phyloP scores from a whole-genome alignment of 345 rosid genomes.

The Luvunga scandens region DNA sequence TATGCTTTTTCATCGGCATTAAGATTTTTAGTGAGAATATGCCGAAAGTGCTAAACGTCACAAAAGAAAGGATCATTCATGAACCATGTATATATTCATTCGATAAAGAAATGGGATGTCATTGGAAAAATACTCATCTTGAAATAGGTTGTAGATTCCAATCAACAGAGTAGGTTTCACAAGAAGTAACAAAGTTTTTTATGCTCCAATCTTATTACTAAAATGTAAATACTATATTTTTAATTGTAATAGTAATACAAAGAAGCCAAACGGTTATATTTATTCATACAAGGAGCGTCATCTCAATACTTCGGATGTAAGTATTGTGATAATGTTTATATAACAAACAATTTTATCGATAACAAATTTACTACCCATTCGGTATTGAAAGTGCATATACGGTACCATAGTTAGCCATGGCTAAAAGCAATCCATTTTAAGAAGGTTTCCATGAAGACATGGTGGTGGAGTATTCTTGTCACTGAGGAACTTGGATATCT shows the following conservation, averaged over 20 bases:
- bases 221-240: no score
- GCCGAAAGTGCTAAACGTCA: conserved; percentile 1
- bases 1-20: conserved; percentile 4
- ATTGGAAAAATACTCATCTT: background rate
- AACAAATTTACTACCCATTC: background rate
- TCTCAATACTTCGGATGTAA: no score
- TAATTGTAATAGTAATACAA: no score
- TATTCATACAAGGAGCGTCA: no score
- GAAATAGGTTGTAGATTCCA: background rate
- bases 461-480: conserved; percentile 57
- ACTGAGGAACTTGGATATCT: conserved; percentile 1
- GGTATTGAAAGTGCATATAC: background rate
- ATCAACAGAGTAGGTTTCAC: background rate
- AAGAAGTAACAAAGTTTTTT: no score
- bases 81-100: background rate
- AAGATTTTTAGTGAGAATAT: background rate
- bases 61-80: background rate
- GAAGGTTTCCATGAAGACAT: conserved; percentile 53
- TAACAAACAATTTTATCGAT: background rate
- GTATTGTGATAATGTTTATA: no score
- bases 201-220: no score
- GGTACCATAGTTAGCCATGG: background rate
- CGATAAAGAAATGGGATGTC: background rate
- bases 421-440: background rate
- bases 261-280: no score